phyloP scores from a whole-genome alignment of 768 basidiomycete species.

The Tulasnella sp. region DNA sequence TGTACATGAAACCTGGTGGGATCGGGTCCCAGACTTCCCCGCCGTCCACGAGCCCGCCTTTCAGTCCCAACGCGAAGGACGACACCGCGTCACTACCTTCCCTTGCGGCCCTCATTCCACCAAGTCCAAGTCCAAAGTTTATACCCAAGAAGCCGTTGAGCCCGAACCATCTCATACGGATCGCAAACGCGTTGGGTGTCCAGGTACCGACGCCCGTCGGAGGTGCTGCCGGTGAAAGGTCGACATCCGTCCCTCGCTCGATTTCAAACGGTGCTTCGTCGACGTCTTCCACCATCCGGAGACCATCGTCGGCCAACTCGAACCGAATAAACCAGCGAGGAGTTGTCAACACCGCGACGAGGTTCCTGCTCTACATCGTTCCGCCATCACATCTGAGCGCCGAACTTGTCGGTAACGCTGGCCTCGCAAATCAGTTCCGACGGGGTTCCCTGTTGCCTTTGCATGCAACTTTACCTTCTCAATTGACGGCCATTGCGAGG shows the following conservation, averaged over 20 bases:
- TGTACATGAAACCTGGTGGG: background rate
- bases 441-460: slow-evolving; percentile 86
- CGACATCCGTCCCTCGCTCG: slow-evolving; percentile 33
- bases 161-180: slow-evolving; percentile 71
- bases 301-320: slow-evolving; percentile 36
- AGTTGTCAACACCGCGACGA: slow-evolving; percentile 43
- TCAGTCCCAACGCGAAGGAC: background rate
- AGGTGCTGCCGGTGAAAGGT: background rate
- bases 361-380: slow-evolving; percentile 76
- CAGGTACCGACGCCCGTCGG: slow-evolving; percentile 59
- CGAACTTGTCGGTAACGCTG: slow-evolving; percentile 43
- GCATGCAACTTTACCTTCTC: slow-evolving; percentile 75
- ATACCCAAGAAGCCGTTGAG: slow-evolving; percentile 49
- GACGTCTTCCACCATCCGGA: slow-evolving; percentile 35
- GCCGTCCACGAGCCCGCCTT: background rate
- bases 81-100: background rate
- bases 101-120: background rate
- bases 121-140: background rate
- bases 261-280: background rate
- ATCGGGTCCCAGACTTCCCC: background rate
- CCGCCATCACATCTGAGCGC: slow-evolving; percentile 72
- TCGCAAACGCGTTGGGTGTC: slow-evolving; percentile 83
- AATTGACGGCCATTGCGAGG: slow-evolving; percentile 81
- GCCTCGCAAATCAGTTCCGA: slow-evolving; percentile 61
- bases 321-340: slow-evolving; percentile 36